phyloP scores from a whole-genome alignment of 2,329 filamentous ascomycete genomes.

The Ustulina deusta region DNA sequence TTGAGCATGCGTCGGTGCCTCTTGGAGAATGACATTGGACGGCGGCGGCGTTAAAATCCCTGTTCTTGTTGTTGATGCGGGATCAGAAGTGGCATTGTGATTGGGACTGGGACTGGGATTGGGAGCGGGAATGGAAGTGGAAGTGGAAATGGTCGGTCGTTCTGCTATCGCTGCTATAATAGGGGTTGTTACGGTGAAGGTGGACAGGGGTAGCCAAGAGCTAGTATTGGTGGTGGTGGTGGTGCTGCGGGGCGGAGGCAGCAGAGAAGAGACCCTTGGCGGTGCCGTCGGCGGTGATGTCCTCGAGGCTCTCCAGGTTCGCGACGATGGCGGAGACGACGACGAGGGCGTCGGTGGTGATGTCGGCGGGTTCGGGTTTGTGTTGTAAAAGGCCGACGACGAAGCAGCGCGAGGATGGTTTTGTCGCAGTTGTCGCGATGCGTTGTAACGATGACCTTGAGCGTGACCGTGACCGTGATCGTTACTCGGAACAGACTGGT shows the following conservation, averaged over 20 bases:
- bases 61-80: constrained; percentile 32
- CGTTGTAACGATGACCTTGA: constrained; percentile 12
- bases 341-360: constrained; percentile 1
- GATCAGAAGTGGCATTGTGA: constrained; percentile 11
- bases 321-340: constrained; percentile 1
- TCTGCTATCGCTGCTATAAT: constrained; percentile 17
- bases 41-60: constrained; percentile 23
- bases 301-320: constrained; percentile 6
- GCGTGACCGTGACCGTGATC: neutral
- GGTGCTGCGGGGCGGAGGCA: constrained; percentile 38
- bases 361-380: neutral
- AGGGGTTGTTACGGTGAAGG: constrained; percentile 29
- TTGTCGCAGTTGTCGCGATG: constrained; percentile 5
- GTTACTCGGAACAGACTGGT: constrained; percentile 14
- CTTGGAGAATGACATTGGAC: constrained; percentile 32
- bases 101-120: constrained; percentile 21
- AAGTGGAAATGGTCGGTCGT: neutral
- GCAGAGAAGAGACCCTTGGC: constrained; percentile 39
- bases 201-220: constrained; percentile 32
- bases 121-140: constrained; percentile 4
- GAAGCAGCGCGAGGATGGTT: constrained; percentile 30
- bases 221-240: constrained; percentile 28
- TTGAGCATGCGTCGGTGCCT: constrained; percentile 35
- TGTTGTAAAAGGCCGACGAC: constrained; percentile 27
- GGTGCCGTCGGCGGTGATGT: constrained; percentile 30